These are phyloP conservation scores for Podila clonocystis DNA, from an alignment of 192 early-diverging fungal genomes.

Conservation along the genomic window DNA sequence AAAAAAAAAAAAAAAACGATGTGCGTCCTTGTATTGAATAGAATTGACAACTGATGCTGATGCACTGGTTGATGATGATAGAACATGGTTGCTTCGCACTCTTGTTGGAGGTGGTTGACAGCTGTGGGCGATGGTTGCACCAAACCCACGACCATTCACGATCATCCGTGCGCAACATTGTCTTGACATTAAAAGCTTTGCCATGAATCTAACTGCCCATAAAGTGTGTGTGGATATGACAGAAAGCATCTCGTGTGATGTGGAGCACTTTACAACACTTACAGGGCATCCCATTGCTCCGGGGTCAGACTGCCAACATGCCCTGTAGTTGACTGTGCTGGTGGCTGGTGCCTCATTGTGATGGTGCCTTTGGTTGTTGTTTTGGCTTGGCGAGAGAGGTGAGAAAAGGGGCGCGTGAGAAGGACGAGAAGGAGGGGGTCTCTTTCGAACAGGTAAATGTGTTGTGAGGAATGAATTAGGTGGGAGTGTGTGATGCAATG, in stretches of 20 bases:
- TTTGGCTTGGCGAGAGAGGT: not conserved
- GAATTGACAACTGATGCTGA: too few relatives aligned
- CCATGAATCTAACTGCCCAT: not conserved
- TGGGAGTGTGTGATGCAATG: not conserved
- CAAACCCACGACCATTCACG: too few relatives aligned
- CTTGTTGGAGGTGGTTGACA: too few relatives aligned
- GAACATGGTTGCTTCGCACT: too few relatives aligned
- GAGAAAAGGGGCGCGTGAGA: not conserved
- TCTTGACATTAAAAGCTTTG: not conserved
- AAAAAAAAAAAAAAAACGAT: not conserved
- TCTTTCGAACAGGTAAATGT: not conserved
- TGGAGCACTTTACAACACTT: constrained; percentile 1
- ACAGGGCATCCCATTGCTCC: constrained; percentile 48
- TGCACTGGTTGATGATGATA: too few relatives aligned
- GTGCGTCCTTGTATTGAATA: too few relatives aligned
- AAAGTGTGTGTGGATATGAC: too few relatives aligned
- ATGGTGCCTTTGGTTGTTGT: not conserved
- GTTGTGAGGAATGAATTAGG: not conserved
- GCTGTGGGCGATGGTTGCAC: too few relatives aligned
- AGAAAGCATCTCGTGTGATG: too few relatives aligned
- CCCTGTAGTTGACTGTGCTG: constrained; percentile 5
- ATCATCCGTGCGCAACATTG: too few relatives aligned
- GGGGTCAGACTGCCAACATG: constrained; percentile 38
- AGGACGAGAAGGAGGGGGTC: not conserved
- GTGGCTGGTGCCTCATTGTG: constrained; percentile 19